These are phyloP conservation scores for Alternaria conjuncta DNA, from an alignment of 2,329 filamentous ascomycete genomes.

Conservation along the genomic window DNA sequence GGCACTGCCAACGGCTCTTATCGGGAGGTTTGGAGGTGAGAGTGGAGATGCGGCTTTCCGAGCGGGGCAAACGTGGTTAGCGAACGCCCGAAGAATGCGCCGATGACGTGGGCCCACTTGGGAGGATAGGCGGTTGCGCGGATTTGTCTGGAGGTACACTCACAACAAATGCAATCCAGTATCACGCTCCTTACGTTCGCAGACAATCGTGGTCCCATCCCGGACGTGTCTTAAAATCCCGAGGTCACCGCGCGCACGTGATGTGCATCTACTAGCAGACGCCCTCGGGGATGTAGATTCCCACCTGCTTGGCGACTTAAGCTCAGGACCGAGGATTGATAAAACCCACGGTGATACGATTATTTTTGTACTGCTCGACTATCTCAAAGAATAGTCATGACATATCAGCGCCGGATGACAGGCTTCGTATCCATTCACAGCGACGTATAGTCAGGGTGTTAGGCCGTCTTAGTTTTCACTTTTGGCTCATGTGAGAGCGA, in stretches of 20 bases:
- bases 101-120: not conserved
- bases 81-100: not conserved
- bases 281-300: not conserved
- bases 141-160: not conserved
- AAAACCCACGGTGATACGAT: not conserved
- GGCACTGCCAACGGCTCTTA: not conserved
- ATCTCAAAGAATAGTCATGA: not conserved
- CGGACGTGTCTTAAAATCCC: not conserved
- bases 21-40: conserved; percentile 1
- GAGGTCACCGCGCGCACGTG: not conserved
- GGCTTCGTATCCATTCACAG: not conserved
- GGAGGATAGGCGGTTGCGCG: not conserved
- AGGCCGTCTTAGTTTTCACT: not conserved
- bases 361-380: not conserved
- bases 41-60: conserved; percentile 1
- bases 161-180: not conserved
- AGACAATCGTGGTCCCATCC: not conserved
- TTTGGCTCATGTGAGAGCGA: not conserved
- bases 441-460: not conserved
- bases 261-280: not conserved
- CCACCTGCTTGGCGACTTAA: not conserved
- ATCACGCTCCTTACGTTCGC: not conserved
- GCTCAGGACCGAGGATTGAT: not conserved
- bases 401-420: not conserved
- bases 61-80: conserved; percentile 3